Evolutionary conservation across 129 eudicot genomes (phyloP), one percentile per base, ranked within the genome.

Genomic region (Flaveria sonorensis): DNA sequence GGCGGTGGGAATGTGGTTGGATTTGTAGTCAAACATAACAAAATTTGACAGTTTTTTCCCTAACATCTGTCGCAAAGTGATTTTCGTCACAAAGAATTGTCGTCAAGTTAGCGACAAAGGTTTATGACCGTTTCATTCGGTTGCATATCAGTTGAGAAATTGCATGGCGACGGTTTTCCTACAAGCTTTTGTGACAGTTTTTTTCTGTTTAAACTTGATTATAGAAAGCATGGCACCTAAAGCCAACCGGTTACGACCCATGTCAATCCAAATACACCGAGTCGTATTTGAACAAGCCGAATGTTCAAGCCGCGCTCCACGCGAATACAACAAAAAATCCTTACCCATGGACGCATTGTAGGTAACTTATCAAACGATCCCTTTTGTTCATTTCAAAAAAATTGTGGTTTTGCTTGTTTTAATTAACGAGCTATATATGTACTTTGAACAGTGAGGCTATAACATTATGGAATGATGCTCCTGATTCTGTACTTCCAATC

Each of bases 261-360:
- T 94, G 98, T 13, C 47, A 42, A 11, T 75, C 90, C 0, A 67
- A 77, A 7, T 89, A 94, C 28, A 87, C 96, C 0, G 86, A 83
- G 40, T 19, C 56, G 1, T 94, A 94, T 78, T 0, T 94, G 43
- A 94, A 94, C 66, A 81, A 84, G 57, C 90, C 93, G 1, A 88
- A 83, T 19, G 98, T 94, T 72, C 98, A 94, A 81, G 45, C 61
- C 9, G 90, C 98, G 6, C 87, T 94, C 18, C 98, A 94, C 79
- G 97, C 98, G 10, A 94, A 94, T 80, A 77, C 84, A 69, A 93
- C 98, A 3, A 89, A 81, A 26, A 86, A 90, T 12, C 77, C 91
- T 7, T 89, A 93, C 69, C 81, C 87, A 0, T 93, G 98, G 98
- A 70, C 89, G 16, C 97, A 89, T 50, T 93, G 98, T 83, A 93